phyloP scores from a whole-genome alignment of 2,329 filamentous ascomycete genomes.

The Pseudogymnoascus sp. region DNA sequence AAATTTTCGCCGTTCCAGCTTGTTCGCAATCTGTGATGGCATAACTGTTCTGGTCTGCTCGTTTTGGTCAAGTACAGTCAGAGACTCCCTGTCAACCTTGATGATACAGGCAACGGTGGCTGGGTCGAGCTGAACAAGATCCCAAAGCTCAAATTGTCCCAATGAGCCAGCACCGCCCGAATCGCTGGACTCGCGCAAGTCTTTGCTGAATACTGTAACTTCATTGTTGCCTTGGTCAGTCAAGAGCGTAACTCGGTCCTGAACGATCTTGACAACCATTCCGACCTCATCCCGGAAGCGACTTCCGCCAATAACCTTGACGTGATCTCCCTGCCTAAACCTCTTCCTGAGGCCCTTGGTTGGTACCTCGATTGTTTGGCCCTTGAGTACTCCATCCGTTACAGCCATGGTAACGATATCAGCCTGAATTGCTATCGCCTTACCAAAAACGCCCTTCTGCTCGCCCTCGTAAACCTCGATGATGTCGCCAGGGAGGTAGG shows the following conservation, averaged over 20 bases:
- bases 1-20: slow-evolving; percentile 72
- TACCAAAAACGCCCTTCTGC: slow-evolving; percentile 84
- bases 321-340: slow-evolving; percentile 90
- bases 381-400: slow-evolving; percentile 71
- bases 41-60: slow-evolving; percentile 75
- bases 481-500: slow-evolving; percentile 88
- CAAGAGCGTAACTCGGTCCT: slow-evolving; percentile 86
- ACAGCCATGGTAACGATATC: slow-evolving; percentile 90
- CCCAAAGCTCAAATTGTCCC: slow-evolving; percentile 87
- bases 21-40: slow-evolving; percentile 87
- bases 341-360: slow-evolving; percentile 87
- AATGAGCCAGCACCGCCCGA: slow-evolving; percentile 77
- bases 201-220: slow-evolving; percentile 96
- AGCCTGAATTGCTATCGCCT: slow-evolving; percentile 75
- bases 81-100: slow-evolving; percentile 88
- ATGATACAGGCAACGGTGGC: slow-evolving; percentile 89
- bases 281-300: slow-evolving; percentile 92
- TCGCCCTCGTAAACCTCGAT: slow-evolving; percentile 95
- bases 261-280: slow-evolving; percentile 89
- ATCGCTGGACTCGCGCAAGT: slow-evolving; percentile 87
- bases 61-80: slow-evolving; percentile 86
- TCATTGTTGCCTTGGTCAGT: slow-evolving; percentile 90
- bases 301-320: slow-evolving; percentile 96
- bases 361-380: slow-evolving; percentile 85
- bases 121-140: slow-evolving; percentile 88